phyloP scores from a whole-genome alignment of 331 rosid species.

The Telfairia occidentalis region DNA sequence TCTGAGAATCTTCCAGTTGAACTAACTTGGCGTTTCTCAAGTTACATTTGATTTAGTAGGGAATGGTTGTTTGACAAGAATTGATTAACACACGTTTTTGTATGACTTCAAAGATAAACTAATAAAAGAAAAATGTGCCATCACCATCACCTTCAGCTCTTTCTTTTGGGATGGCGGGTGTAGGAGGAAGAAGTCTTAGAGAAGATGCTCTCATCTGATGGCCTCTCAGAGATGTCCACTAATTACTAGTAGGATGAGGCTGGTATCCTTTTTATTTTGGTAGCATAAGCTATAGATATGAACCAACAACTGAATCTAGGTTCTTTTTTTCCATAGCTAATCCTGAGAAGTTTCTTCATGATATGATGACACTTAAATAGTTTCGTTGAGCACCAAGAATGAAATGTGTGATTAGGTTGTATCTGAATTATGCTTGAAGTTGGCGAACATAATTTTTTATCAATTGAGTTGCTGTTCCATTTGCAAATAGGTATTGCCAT shows the following conservation, averaged over 20 bases:
- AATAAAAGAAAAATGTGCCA: neutral
- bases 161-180: neutral
- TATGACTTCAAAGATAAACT: neutral
- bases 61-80: neutral
- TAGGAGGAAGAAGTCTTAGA: neutral
- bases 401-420: neutral
- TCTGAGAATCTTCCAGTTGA: neutral
- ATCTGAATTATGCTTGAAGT: neutral
- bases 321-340: neutral
- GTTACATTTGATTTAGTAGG: neutral
- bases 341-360: neutral
- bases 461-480: neutral
- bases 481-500: slow-evolving; percentile 43
- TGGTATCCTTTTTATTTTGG: neutral
- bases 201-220: neutral
- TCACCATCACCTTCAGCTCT: neutral
- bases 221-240: neutral
- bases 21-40: neutral
- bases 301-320: neutral
- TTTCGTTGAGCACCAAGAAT: no score
- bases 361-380: neutral
- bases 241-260: neutral
- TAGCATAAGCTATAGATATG: neutral
- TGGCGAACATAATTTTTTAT: neutral
- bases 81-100: neutral